These are phyloP conservation scores for Sambucus nigra DNA, from an alignment of 129 eudicot species.

Conservation along the genomic window DNA sequence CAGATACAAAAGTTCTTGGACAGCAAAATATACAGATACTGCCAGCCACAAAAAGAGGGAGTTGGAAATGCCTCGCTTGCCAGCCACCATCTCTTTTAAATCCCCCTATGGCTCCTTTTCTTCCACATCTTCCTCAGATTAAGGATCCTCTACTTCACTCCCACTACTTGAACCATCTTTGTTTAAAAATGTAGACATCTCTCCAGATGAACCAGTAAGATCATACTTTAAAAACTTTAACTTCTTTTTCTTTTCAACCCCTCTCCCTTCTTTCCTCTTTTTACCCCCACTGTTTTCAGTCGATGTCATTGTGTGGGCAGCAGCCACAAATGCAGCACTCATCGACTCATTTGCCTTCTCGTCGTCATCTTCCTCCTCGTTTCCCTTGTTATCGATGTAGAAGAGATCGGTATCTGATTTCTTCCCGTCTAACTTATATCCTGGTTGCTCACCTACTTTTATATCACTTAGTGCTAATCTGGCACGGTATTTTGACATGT, in stretches of 20 bases:
- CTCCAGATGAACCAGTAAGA: conserved; percentile 24
- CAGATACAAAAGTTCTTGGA: background rate
- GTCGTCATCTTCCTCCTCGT: conserved; percentile 20
- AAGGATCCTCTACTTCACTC: conserved; percentile 50
- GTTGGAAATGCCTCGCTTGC: too few species aligned
- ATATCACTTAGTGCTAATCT: conserved; percentile 24
- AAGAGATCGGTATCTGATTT: conserved; percentile 35
- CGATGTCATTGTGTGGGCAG: conserved; percentile 48
- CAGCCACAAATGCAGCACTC: conserved; percentile 49
- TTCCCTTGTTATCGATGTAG: conserved; percentile 58
- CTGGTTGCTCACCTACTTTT: conserved; percentile 23
- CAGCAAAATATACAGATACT: too few species aligned
- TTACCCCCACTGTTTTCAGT: conserved; percentile 23
- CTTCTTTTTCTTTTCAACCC: conserved; percentile 19
- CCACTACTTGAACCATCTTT: conserved; percentile 34
- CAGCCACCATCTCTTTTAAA: conserved; percentile 8
- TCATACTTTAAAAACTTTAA: conserved; percentile 43
- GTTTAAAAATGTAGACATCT: conserved; percentile 1
- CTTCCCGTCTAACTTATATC: conserved; percentile 14
- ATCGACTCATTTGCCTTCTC: conserved; percentile 30
- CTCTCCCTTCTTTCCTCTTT: conserved; percentile 41
- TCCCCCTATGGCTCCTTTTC: conserved; percentile 8
- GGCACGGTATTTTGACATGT: conserved; percentile 33
- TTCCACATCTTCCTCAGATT: conserved; percentile 36
- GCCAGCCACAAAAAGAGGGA: too few species aligned